These are phyloP conservation scores for Alternaria sp. DNA, from an alignment of 2,329 filamentous ascomycete genomes.

Conservation along the genomic window DNA sequence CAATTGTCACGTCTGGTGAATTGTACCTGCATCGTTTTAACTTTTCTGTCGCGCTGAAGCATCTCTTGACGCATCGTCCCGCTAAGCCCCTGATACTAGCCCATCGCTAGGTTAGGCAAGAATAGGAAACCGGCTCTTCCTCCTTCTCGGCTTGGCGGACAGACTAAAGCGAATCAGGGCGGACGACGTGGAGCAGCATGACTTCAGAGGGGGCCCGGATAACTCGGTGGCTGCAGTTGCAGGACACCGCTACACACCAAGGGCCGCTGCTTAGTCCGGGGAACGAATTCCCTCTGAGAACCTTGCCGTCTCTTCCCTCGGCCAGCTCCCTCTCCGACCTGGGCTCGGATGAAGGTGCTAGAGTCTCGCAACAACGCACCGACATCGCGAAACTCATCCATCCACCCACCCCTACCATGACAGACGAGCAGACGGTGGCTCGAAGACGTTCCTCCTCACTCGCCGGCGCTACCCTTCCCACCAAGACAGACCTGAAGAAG, in stretches of 20 bases:
- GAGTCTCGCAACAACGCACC: conserved; percentile 24
- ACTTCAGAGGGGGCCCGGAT: conserved; percentile 36
- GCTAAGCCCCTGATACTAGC: conserved; percentile 32
- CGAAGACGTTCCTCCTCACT: conserved; percentile 50
- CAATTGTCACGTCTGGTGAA: neutral
- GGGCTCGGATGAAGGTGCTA: conserved; percentile 30
- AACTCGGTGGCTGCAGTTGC: conserved; percentile 44
- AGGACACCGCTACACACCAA: conserved; percentile 36
- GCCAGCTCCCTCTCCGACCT: conserved; percentile 38
- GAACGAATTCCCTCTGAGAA: conserved; percentile 50
- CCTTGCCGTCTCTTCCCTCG: conserved; percentile 47
- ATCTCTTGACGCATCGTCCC: conserved; percentile 27
- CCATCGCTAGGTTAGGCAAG: conserved; percentile 10
- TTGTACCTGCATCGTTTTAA: conserved; percentile 26
- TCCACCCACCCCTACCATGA: conserved; percentile 45
- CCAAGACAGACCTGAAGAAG: conserved; percentile 36
- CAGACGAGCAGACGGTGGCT: conserved; percentile 41
- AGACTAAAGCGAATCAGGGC: conserved; percentile 31
- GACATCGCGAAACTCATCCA: conserved; percentile 43
- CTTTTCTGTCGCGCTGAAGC: conserved; percentile 20
- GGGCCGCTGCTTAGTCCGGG: conserved; percentile 45
- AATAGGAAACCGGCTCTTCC: conserved; percentile 21
- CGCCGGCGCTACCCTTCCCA: conserved; percentile 38
- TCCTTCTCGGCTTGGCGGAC: conserved; percentile 13
- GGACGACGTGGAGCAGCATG: conserved; percentile 26